phyloP scores from a whole-genome alignment of 768 basidiomycete genomes.

The Agaricus blazei region DNA sequence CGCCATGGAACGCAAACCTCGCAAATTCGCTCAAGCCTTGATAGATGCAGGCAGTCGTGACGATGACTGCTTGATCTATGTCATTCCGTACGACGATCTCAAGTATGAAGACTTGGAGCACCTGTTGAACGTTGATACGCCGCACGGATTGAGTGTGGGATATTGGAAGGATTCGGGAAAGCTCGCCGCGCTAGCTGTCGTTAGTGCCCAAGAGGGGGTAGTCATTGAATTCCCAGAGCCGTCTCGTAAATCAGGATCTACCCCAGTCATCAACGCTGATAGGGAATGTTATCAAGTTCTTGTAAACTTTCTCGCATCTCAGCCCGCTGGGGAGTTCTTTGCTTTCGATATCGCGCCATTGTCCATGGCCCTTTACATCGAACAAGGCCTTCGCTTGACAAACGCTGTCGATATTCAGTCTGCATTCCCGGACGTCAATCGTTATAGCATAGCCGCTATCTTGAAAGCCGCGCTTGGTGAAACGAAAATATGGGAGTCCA shows the following conservation, averaged over 20 bases:
- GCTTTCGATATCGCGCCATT: conserved; percentile 53
- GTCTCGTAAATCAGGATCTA: conserved; percentile 3
- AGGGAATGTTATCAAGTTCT: conserved; percentile 6
- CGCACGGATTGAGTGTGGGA: conserved; percentile 9
- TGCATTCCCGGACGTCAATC: conserved; percentile 32
- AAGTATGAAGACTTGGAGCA: conserved; percentile 2
- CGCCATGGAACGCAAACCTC: background rate
- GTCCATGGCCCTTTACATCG: conserved; percentile 40
- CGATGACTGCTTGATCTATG: background rate
- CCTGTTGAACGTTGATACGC: background rate
- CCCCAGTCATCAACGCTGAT: background rate
- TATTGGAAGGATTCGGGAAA: conserved; percentile 3
- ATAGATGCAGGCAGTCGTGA: conserved; percentile 4
- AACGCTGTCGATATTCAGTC: conserved; percentile 59
- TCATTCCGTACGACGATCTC: conserved; percentile 1
- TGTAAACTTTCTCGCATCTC: conserved; percentile 35
- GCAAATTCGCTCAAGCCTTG: background rate
- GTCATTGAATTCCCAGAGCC: conserved; percentile 9
- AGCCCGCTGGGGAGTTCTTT: conserved; percentile 35
- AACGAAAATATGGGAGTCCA: conserved; percentile 28
- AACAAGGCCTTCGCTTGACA: conserved; percentile 35
- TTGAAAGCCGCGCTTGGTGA: conserved; percentile 37
- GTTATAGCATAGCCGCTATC: conserved; percentile 35
- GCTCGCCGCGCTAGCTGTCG: conserved; percentile 7
- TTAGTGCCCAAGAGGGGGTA: conserved; percentile 6